Percentiles rank a stretch among this genome's conserved stretches.
These are phyloP conservation scores for Spinacia oleracea DNA, from an alignment of 179 eudicot genomes.

Conservation along the genomic window DNA sequence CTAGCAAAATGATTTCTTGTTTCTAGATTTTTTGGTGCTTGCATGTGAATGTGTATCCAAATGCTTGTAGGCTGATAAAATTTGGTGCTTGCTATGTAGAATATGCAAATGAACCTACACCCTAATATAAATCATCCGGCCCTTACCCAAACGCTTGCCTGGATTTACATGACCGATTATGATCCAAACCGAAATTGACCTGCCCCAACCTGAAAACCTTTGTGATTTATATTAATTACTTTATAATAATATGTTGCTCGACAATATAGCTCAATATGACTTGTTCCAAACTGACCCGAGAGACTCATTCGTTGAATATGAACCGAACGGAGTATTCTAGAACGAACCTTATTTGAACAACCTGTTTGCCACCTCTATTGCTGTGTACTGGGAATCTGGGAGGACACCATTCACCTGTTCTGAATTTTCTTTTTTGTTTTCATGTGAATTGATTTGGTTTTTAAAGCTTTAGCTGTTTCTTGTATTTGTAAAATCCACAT, in stretches of 20 bases:
- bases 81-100: too few species aligned
- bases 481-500: background rate
- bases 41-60: background rate
- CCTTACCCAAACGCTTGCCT: background rate
- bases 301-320: too few species aligned
- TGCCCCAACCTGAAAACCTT: background rate
- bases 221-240: background rate
- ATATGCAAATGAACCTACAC: too few species aligned
- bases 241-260: background rate
- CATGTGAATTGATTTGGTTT: background rate
- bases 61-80: too few species aligned
- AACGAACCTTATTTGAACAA: background rate
- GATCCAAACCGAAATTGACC: background rate
- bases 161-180: background rate
- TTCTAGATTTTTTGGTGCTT: background rate
- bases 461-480: conserved; percentile 16
- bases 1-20: background rate
- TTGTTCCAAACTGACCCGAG: too few species aligned
- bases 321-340: too few species aligned
- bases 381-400: background rate
- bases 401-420: background rate
- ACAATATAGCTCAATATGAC: background rate
- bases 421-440: background rate
- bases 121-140: background rate
- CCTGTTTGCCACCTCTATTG: background rate